Evolutionary conservation across 495 filamentous ascomycete species (phyloP), one percentile per base, ranked within the genome.

Genomic region (Rostrohypoxylon terebratum): DNA sequence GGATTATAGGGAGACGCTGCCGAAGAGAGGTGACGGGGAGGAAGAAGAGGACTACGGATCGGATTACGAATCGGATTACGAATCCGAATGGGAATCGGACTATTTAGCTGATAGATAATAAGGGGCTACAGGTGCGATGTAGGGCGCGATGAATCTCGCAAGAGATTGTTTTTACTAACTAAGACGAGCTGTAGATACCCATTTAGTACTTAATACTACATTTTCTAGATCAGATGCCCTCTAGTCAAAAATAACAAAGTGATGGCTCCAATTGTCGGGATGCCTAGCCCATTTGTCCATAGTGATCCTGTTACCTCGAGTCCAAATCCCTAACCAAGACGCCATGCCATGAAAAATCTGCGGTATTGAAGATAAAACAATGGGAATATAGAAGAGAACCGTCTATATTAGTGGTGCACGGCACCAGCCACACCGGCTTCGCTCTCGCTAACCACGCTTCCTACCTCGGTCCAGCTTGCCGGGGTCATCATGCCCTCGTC

Each of bases 401-500:
- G 21, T 53, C 36, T 40, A 33, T 53, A 59, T 68, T 76, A 85
- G 28, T 75, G 68, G 31, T 59, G 78, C 67, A 77, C 66, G 36
- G 66, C 72, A 64, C 75, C 66, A 66, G 65, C 65, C 63, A 66
- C 72, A 64, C 75, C 66, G 60, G 65, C 67, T 64, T 87, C 86
- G 23, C 78, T 83, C 69, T 87, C 87, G 77, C 91, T 92, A 33
- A 92, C 82, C 34, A 89, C 87, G 74, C 92, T 94, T 14, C 90
- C 91, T 8, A 94, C 87, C 62, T 94, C 92, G 3, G 90, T 91
- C 92, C 92, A 94, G 78, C 88, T 92, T 34, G 86, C 85, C 0
- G 91, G 91, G 8, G 91, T 94, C 44, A 79, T 77, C 42, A 88
- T 82, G 6, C 87, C 89, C 16, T 84, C 86, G 16, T 83, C 90